These are phyloP conservation scores for Globisporangium paroecandrum DNA, from an alignment of 352 stramenopile species.

Conservation along the genomic window DNA sequence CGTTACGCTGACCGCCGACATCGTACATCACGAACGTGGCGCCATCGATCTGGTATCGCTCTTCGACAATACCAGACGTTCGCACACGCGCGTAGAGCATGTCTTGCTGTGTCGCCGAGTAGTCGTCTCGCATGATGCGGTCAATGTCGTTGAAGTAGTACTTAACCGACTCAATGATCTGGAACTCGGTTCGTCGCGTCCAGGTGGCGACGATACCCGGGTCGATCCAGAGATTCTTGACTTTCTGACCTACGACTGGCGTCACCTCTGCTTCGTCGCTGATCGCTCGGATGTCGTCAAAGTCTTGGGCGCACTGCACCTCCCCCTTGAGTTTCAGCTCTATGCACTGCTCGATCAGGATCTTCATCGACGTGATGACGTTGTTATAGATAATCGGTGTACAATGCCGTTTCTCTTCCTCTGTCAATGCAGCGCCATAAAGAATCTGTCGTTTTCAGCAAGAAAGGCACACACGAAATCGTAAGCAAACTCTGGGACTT, in stretches of 20 bases:
- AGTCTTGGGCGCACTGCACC: conserved; percentile 69
- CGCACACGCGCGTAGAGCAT: conserved; percentile 94
- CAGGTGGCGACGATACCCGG: conserved; percentile 88
- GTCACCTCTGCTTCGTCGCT: conserved; percentile 90
- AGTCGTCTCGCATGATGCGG: conserved; percentile 91
- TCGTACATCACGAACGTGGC: conserved; percentile 98
- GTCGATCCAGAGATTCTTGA: conserved; percentile 94
- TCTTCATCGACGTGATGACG: conserved; percentile 89
- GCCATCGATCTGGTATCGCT: conserved; percentile 93
- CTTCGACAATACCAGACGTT: conserved; percentile 94
- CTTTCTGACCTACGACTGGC: conserved; percentile 83
- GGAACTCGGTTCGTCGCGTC: conserved; percentile 90
- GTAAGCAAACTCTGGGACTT: not conserved
- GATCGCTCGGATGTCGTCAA: conserved; percentile 73
- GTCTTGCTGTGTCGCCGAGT: conserved; percentile 92
- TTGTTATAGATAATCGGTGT: conserved; percentile 91
- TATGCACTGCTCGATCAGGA: conserved; percentile 84
- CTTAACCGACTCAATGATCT: conserved; percentile 97
- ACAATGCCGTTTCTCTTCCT: conserved; percentile 85
- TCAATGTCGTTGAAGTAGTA: conserved; percentile 97
- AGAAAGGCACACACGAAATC: not conserved
- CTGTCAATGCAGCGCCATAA: conserved; percentile 77
- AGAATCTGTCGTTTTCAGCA: conserved; percentile 57
- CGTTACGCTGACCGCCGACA: conserved; percentile 94
- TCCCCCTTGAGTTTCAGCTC: conserved; percentile 81